Evolutionary conservation across 1,139 yeast species (phyloP).

Genomic region (Kodamaea fungicola): DNA sequence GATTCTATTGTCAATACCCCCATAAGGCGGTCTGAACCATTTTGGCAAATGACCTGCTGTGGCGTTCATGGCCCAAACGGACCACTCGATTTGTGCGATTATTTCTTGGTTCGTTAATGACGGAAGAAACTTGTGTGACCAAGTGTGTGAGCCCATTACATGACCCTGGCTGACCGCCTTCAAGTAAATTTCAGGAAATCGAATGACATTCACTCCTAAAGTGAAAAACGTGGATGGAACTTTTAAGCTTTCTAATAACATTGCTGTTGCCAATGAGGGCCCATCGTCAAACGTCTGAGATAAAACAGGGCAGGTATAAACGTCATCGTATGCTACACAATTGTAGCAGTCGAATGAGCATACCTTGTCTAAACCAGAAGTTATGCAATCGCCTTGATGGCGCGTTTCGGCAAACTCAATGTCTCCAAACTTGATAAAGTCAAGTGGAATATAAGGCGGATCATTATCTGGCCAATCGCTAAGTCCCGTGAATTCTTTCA

Average conservation of each 20-base stretch:
- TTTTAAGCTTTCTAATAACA: conserved; percentile 50
- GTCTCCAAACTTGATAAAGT: conserved; percentile 54
- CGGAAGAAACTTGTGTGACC: conserved; percentile 89
- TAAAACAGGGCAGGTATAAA: conserved; percentile 65
- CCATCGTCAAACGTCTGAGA: conserved; percentile 96
- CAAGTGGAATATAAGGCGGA: conserved; percentile 84
- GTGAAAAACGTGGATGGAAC: conserved; percentile 73
- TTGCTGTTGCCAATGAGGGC: conserved; percentile 70
- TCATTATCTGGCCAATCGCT: conserved; percentile 77
- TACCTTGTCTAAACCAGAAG: conserved; percentile 27
- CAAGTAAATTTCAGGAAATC: conserved; percentile 70
- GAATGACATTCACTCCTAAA: conserved; percentile 74
- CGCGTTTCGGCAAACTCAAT: conserved; percentile 51
- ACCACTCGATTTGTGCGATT: conserved; percentile 90
- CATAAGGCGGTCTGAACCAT: conserved; percentile 96
- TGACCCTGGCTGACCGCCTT: conserved; percentile 62
- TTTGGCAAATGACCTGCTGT: conserved; percentile 86
- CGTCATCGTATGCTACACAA: conserved; percentile 77
- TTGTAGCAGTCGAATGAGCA: conserved; percentile 88
- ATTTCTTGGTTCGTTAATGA: conserved; percentile 71
- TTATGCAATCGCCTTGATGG: conserved; percentile 56
- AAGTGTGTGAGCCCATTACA: conserved; percentile 82
- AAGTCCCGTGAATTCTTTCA: conserved; percentile 68
- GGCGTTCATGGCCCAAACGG: conserved; percentile 97
- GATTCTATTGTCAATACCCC: conserved; percentile 86